Percentiles rank a stretch among this genome's conserved stretches.
Conservation (phyloP, 2,329 filamentous ascomycete genomes). For the Alternaria sp. region DNA sequence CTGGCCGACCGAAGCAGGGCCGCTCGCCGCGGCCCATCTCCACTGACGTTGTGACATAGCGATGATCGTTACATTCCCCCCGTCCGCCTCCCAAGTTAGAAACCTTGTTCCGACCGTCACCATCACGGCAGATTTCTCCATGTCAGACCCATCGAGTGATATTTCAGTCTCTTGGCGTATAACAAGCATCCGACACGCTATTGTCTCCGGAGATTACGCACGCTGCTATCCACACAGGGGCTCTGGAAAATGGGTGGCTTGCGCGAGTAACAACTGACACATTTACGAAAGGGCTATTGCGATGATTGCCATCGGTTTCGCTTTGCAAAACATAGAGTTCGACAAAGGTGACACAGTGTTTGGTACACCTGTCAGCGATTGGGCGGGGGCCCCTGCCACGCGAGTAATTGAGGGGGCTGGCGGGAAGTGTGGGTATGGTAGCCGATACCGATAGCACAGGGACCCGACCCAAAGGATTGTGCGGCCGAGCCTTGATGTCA, state of each 20-base stretch:
- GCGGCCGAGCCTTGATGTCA: conserved; percentile 28
- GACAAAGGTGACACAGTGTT: neutral
- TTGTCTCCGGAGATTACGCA: conserved; percentile 5
- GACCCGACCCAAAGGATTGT: conserved; percentile 7
- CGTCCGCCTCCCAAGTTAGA: conserved; percentile 2
- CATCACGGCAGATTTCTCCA: conserved; percentile 1
- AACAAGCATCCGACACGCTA: conserved; percentile 1
- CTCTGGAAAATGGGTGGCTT: neutral
- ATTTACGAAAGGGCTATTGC: neutral
- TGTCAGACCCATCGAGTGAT: conserved; percentile 6
- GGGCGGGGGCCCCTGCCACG: conserved; percentile 21
- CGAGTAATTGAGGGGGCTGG: conserved; percentile 26
- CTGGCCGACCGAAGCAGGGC: conserved; percentile 10
- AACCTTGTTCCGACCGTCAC: neutral
- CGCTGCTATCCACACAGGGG: neutral
- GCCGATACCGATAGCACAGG: conserved; percentile 21
- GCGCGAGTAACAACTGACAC: neutral
- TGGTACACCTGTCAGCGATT: conserved; percentile 2
- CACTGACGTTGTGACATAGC: conserved; percentile 13
- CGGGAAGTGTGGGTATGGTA: conserved; percentile 22
- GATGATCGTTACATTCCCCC: conserved; percentile 1
- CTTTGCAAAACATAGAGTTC: neutral
- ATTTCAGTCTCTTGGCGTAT: conserved; percentile 5
- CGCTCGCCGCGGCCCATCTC: conserved; percentile 2
- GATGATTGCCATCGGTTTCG: neutral